Evolutionary conservation across 2,329 filamentous ascomycete species (phyloP).

Genomic region (Byssoonygena ceratinophila): DNA sequence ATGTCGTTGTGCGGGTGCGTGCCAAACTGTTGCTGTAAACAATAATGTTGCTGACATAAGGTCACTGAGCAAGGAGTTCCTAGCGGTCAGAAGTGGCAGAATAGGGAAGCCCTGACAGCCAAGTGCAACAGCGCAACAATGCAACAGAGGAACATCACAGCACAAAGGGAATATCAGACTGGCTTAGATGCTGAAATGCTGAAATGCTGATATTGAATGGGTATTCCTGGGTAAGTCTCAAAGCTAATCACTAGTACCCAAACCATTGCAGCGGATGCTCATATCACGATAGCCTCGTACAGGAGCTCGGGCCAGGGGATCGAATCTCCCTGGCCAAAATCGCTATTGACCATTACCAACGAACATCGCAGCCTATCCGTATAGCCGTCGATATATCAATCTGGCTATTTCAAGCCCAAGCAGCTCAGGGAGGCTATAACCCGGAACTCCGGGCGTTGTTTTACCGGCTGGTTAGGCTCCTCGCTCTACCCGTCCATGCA

Average conservation of each 20-base stretch:
- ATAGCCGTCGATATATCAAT: constrained; percentile 92
- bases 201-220: constrained; percentile 24
- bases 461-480: constrained; percentile 71
- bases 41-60: background rate
- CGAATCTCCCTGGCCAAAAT: constrained; percentile 74
- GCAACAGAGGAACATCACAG: background rate
- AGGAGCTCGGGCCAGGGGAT: constrained; percentile 71
- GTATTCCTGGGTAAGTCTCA: constrained; percentile 36
- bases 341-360: constrained; percentile 63
- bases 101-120: background rate
- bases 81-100: constrained; percentile 4
- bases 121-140: background rate
- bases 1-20: background rate
- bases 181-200: background rate
- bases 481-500: constrained; percentile 68
- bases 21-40: too few species aligned
- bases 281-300: constrained; percentile 60
- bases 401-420: constrained; percentile 91
- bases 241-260: background rate
- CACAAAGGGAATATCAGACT: background rate
- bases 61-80: background rate
- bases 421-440: constrained; percentile 74
- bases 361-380: constrained; percentile 61
- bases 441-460: constrained; percentile 86
- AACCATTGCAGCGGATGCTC: constrained; percentile 13